Percentiles rank a stretch among this genome's conserved stretches.
phyloP scores from a whole-genome alignment of 2,329 filamentous ascomycete species.

The Zymoseptoria brevis region DNA sequence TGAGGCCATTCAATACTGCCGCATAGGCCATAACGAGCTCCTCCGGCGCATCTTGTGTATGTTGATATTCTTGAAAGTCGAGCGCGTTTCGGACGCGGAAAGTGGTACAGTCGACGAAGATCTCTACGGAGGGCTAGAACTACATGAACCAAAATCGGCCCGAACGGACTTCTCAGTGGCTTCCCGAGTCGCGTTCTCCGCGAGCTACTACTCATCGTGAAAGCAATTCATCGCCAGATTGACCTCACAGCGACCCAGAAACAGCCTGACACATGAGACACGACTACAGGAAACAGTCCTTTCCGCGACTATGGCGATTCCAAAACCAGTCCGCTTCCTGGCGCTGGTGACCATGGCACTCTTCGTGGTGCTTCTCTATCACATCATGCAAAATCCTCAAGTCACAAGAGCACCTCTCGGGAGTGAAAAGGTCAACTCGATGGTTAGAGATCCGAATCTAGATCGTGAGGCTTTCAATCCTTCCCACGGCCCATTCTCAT shows the following conservation, averaged over 20 bases:
- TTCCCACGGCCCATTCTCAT: not conserved
- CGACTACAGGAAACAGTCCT: constrained; percentile 9
- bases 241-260: not conserved
- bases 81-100: not conserved
- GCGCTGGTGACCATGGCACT: constrained; percentile 62
- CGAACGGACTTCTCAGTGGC: not conserved
- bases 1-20: constrained; percentile 55
- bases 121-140: not conserved
- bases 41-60: not conserved
- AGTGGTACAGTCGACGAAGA: not conserved
- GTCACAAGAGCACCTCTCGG: constrained; percentile 29
- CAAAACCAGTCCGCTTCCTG: constrained; percentile 74
- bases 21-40: constrained; percentile 59
- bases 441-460: constrained; percentile 73
- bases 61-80: not conserved
- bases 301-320: constrained; percentile 62
- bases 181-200: not conserved
- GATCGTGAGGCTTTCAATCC: constrained; percentile 57
- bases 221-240: not conserved
- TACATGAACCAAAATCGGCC: not conserved
- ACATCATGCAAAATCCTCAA: constrained; percentile 56
- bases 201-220: not conserved
- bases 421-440: constrained; percentile 45
- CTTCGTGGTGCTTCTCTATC: constrained; percentile 71
- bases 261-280: constrained; percentile 7